These are phyloP conservation scores for Gossypium bickii DNA, from an alignment of 345 rosid genomes.

Conservation along the genomic window DNA sequence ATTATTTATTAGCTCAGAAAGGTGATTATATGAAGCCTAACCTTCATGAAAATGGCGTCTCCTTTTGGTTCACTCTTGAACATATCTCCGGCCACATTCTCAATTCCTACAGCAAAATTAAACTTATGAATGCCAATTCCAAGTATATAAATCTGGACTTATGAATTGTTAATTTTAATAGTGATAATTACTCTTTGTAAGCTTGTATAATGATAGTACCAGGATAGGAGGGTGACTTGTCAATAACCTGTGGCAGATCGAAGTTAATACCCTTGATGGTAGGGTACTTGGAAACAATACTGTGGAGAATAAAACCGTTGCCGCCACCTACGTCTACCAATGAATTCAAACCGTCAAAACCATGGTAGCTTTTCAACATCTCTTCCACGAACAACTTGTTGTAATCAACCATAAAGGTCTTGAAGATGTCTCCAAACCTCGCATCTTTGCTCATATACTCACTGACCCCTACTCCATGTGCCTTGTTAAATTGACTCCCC, in stretches of 20 bases:
- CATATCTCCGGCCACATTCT: constrained; percentile 19
- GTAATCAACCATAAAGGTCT: constrained; percentile 33
- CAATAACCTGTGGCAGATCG: constrained; percentile 35
- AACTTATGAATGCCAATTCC: background rate
- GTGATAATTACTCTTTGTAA: background rate
- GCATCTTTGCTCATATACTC: constrained; percentile 32
- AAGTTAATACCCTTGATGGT: constrained; percentile 44
- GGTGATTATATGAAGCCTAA: constrained; percentile 8
- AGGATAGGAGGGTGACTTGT: constrained; percentile 28
- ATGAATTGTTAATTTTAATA: background rate
- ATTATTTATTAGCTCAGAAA: background rate
- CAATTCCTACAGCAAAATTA: background rate
- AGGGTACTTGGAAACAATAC: constrained; percentile 42
- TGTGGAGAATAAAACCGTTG: constrained; percentile 43
- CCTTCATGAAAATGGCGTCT: constrained; percentile 74
- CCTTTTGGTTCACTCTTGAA: constrained; percentile 45
- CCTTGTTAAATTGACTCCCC: constrained; percentile 40
- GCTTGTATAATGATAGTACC: constrained; percentile 19
- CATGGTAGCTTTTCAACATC: constrained; percentile 37
- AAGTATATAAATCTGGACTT: background rate
- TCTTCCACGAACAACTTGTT: constrained; percentile 35
- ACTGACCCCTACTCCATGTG: constrained; percentile 24
- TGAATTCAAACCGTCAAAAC: constrained; percentile 33
- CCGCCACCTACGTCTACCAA: constrained; percentile 59
- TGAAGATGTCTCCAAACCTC: constrained; percentile 32